Evolutionary conservation across 2,329 filamentous ascomycete genomes (phyloP), one percentile per base, ranked within the genome.

Genomic region (Cladosporium oxysporum): DNA sequence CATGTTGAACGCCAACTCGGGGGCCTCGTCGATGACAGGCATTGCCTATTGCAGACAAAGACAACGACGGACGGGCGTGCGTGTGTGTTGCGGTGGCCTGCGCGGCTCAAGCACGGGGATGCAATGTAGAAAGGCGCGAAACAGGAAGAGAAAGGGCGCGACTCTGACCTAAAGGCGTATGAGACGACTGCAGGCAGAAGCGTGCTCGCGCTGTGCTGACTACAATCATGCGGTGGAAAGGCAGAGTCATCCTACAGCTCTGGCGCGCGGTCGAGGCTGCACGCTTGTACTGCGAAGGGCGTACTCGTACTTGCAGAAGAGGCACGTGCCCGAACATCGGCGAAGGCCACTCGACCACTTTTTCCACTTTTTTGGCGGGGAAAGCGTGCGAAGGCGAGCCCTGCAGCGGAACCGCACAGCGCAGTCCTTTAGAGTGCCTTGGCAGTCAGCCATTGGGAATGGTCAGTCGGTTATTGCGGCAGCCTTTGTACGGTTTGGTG

Each of bases 101-200:
- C 21, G 23, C 61, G 57, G 57, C 35, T 21, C 31, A 21, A 68
- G 28, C 58, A n/a, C 50, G 52, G 44, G 28, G 23, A 21, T 52
- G 35, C 33, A 29, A 50, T 68, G 66, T 67, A 57, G 68, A 67
- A 67, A 64, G 68, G 65, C 68, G 68, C 61, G 60, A 67, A 41
- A 59, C 41, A 69, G 63, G 68, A 66, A 62, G 62, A 44, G 62
- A 53, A 58, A 49, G 58, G 35, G 50, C 53, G 53, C 44, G 50
- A 65, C 29, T 37, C 44, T 29, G 62, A 58, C 47, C 41, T 53
- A 59, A 59, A 59, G 57, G 33, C 53, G 41, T 64, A 26, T 52
- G 44, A 21, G 35, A 62, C 33, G 31, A 23, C n/a, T 11, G 52
- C 55, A 59, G 57, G 57, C 57, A 47, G 57, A 44, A 41, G 26